Evolutionary conservation across 2,329 filamentous ascomycete species (phyloP), one percentile per base, ranked within the genome.

Genomic region (Aspergillus texensis): DNA sequence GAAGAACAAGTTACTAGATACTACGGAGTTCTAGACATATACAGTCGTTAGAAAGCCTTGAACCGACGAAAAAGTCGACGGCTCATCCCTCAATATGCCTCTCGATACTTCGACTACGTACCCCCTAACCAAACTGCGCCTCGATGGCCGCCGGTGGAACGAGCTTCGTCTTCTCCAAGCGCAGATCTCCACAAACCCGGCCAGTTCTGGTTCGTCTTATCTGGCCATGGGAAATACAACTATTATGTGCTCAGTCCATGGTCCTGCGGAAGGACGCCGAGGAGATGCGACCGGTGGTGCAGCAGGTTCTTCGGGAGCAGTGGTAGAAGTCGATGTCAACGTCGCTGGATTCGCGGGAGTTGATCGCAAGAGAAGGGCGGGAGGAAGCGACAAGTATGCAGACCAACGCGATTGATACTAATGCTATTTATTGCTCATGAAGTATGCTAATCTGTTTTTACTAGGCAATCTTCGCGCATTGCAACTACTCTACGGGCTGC

Each of bases 201-300:
- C 94, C 57, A 93, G 94, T 61, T 95, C 98, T 72, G 95, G 95
- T 41, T 96, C 92, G 52, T 92, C 91, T 65, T 97, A 97, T 79
- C 88, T 98, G 63, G 93, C 97, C 77, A 96, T 96, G 90, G 95
- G 95, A 72, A 96, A 98, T 80, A 99, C 95, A 26, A 95, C 97
- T 76, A 90, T 99, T 70, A 92, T 98, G 80, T 97, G 94, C 80
- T 93, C 94, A 28, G 89, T 99, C 55, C 88, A 89, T 1, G 95
- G 95, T 0, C 95, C 95, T 0, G 88, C 87, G 43, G 95, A 99
- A 79, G 85, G 85, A 57, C 79, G 85, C 69, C 78, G 82, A 63
- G 75, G 79, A 34, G 78, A 85, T 62, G 79, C 81, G 11, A 79
- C 82, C 16, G 80, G 77, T 60, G 81, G 79, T 56, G 79, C 76